Evolutionary conservation across 2,329 filamentous ascomycete species (phyloP).

Genomic region (Zymoseptoria brevis): DNA sequence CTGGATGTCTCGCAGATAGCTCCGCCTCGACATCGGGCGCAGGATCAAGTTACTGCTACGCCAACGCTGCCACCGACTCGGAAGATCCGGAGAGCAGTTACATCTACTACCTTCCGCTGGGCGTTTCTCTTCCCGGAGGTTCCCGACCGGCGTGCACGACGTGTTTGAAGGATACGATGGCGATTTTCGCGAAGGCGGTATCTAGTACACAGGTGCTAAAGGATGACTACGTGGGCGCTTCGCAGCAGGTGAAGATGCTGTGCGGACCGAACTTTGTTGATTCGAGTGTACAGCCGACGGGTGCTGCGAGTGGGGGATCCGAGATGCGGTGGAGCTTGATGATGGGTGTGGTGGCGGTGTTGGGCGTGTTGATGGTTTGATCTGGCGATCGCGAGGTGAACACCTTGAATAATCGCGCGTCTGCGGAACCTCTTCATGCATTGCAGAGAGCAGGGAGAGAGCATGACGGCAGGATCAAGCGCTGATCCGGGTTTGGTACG

Average conservation of each 20-base stretch:
- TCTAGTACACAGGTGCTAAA: slow-evolving; percentile 60
- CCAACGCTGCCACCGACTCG: slow-evolving; percentile 71
- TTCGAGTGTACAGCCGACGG: slow-evolving; percentile 4
- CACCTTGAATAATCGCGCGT: background rate
- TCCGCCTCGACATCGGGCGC: slow-evolving; percentile 35
- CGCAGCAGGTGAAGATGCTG: slow-evolving; percentile 60
- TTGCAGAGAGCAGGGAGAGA: background rate
- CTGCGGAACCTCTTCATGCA: background rate
- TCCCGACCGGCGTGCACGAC: slow-evolving; percentile 64
- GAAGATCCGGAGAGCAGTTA: slow-evolving; percentile 64
- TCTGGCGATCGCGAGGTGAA: background rate
- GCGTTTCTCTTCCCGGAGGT: slow-evolving; percentile 58
- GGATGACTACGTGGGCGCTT: slow-evolving; percentile 62
- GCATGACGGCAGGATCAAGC: slow-evolving; percentile 16
- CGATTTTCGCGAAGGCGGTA: slow-evolving; percentile 64
- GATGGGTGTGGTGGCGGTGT: background rate
- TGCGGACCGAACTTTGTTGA: slow-evolving; percentile 49
- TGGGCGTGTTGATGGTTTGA: slow-evolving; percentile 3
- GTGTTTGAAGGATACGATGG: slow-evolving; percentile 76
- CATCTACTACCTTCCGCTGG: slow-evolving; percentile 79
- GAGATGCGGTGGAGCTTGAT: background rate
- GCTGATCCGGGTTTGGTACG: slow-evolving; percentile 15
- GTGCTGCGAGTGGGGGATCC: background rate
- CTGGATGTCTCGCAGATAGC: slow-evolving; percentile 65
- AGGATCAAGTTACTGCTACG: slow-evolving; percentile 57